Conservation (phyloP, 148 eudicot species). For the Gaultheria prostrata region DNA sequence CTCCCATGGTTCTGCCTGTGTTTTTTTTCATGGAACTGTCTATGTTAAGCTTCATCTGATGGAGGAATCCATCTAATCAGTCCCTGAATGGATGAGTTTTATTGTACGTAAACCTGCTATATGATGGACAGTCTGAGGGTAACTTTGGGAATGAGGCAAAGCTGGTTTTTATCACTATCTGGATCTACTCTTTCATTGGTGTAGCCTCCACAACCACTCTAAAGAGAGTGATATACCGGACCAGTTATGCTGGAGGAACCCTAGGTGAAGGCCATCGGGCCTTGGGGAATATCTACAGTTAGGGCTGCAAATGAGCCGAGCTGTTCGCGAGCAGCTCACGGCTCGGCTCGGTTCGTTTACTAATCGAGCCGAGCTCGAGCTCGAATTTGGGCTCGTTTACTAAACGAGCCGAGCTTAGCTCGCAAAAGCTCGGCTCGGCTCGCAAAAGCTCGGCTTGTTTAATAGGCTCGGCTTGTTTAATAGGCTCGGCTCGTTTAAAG, state of each 20-base stretch:
- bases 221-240: background rate
- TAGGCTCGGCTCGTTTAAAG: too few relatives aligned
- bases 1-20: background rate
- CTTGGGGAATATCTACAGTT: background rate
- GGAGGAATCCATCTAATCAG: background rate
- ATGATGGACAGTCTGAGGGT: background rate
- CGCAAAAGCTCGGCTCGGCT: too few relatives aligned
- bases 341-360: too few relatives aligned
- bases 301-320: too few relatives aligned
- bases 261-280: background rate
- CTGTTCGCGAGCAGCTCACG: too few relatives aligned
- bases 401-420: too few relatives aligned
- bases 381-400: too few relatives aligned
- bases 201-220: background rate
- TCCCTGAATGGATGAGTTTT: background rate
- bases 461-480: too few relatives aligned
- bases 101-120: background rate
- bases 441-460: too few relatives aligned
- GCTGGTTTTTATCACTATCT: background rate
- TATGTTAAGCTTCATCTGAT: background rate
- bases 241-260: background rate
- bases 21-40: background rate
- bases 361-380: too few relatives aligned
- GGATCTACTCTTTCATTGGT: background rate
- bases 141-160: background rate